These are phyloP conservation scores for Alternaria conjuncta DNA, from an alignment of 2,329 filamentous ascomycete species.

Conservation along the genomic window DNA sequence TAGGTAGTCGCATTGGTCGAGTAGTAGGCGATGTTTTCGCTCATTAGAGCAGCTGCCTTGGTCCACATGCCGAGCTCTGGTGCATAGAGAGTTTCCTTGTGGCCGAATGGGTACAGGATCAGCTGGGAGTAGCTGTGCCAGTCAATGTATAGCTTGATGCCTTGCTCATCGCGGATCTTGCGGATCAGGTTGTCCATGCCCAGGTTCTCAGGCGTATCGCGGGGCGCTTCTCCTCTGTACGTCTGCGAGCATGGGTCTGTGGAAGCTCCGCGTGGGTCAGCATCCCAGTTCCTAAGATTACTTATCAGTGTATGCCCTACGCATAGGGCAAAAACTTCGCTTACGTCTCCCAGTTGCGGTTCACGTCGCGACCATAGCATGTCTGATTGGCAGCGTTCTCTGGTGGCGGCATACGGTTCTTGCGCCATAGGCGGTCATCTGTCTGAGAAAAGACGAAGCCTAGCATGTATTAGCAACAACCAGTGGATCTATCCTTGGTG, in stretches of 20 bases:
- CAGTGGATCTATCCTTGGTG: not conserved
- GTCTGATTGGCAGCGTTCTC: constrained; percentile 32
- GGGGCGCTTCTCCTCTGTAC: constrained; percentile 39
- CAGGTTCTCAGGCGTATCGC: constrained; percentile 37
- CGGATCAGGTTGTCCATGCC: constrained; percentile 55
- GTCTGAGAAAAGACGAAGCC: constrained; percentile 45
- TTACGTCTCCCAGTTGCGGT: constrained; percentile 42
- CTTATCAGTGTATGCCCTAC: not conserved
- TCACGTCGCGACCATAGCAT: constrained; percentile 44
- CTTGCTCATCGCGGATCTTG: constrained; percentile 52
- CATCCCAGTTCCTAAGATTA: constrained; percentile 29
- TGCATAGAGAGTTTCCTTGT: constrained; percentile 58
- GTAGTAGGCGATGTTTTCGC: constrained; percentile 58
- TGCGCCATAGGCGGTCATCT: constrained; percentile 44
- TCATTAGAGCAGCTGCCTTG: constrained; percentile 55
- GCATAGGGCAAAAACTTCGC: not conserved
- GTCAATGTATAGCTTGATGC: constrained; percentile 68
- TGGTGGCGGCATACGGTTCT: constrained; percentile 39
- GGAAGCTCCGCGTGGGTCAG: constrained; percentile 35
- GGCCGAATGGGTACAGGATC: constrained; percentile 65
- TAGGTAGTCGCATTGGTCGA: constrained; percentile 39
- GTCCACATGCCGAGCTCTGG: constrained; percentile 59
- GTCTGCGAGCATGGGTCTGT: constrained; percentile 36
- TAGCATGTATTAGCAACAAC: constrained; percentile 2
- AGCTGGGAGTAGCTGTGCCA: constrained; percentile 69